Evolutionary conservation across 2,329 filamentous ascomycete genomes (phyloP).

Genomic region (Talaromyces sp.): DNA sequence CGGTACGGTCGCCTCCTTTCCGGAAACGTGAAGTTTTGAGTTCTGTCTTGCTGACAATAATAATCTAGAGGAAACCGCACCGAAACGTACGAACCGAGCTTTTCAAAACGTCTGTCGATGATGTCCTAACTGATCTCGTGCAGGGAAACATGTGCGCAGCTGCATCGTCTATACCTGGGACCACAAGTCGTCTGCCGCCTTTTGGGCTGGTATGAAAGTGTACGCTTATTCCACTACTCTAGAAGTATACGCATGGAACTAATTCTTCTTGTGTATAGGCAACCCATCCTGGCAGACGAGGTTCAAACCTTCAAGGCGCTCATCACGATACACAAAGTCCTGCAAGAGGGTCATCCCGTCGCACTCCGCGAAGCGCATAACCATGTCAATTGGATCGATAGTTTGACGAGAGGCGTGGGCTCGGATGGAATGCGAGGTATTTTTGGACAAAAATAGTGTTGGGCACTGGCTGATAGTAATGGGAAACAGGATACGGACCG

Average conservation of each 20-base stretch:
- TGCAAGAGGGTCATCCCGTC: constrained; percentile 91
- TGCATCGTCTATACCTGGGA: constrained; percentile 99
- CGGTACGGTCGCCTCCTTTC: constrained; percentile 33
- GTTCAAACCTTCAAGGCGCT: constrained; percentile 98
- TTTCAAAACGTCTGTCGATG: background rate
- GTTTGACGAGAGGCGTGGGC: constrained; percentile 73
- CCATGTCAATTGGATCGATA: constrained; percentile 88
- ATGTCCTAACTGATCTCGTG: constrained; percentile 4
- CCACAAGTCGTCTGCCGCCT: constrained; percentile 89
- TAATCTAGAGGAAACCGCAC: constrained; percentile 56
- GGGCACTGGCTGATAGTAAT: background rate
- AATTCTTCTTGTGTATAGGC: constrained; percentile 46
- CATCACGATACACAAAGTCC: constrained; percentile 94
- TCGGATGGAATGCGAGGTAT: constrained; percentile 77
- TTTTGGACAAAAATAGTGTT: constrained; percentile 5
- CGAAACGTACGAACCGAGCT: constrained; percentile 51
- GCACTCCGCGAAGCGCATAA: constrained; percentile 83
- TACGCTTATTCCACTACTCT: constrained; percentile 44
- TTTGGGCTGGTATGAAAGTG: constrained; percentile 99
- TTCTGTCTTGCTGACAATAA: constrained; percentile 10
- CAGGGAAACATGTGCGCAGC: constrained; percentile 89
- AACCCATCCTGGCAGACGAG: constrained; percentile 97
- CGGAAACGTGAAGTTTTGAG: background rate
- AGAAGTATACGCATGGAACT: constrained; percentile 1
- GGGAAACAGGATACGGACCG: constrained; percentile 64